Conservation (phyloP, 192 early-diverging fungal genomes). For the Backusella westeae region DNA sequence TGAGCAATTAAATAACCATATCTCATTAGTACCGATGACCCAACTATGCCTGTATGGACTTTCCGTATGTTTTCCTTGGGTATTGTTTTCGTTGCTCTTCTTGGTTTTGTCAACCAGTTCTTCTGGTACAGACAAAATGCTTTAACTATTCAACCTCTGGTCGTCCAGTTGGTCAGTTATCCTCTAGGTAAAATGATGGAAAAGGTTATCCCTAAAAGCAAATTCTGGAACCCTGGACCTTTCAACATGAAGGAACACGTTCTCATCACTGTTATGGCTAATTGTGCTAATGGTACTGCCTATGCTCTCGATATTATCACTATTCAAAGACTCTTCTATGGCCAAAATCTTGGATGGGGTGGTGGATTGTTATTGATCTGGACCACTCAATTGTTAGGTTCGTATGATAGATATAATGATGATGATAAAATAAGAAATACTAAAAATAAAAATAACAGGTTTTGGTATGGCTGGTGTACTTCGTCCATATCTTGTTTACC, state of each 20-base stretch:
- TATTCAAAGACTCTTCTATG: slow-evolving; percentile 58
- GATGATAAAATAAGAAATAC: background rate
- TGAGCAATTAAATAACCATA: background rate
- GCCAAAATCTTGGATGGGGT: slow-evolving; percentile 47
- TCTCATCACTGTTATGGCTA: slow-evolving; percentile 53
- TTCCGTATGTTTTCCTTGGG: slow-evolving; percentile 52
- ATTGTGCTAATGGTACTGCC: slow-evolving; percentile 46
- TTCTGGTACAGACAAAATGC: slow-evolving; percentile 50
- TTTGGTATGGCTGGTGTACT: slow-evolving; percentile 67
- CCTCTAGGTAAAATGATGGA: slow-evolving; percentile 49
- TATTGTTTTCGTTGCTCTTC: slow-evolving; percentile 37
- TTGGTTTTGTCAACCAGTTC: slow-evolving; percentile 45
- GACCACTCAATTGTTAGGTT: slow-evolving; percentile 38
- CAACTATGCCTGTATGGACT: slow-evolving; percentile 45
- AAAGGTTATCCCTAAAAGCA: slow-evolving; percentile 34
- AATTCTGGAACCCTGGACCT: slow-evolving; percentile 58
- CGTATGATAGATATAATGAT: background rate
- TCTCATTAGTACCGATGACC: slow-evolving; percentile 44
- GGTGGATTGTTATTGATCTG: slow-evolving; percentile 56
- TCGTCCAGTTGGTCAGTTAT: slow-evolving; percentile 50
- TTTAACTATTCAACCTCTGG: slow-evolving; percentile 40
- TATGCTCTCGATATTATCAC: slow-evolving; percentile 59
- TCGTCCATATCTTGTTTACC: slow-evolving; percentile 82
- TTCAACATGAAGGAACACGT: slow-evolving; percentile 73
- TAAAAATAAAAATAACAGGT: slow-evolving; percentile 6